Evolutionary conservation across 495 filamentous ascomycete species (phyloP), one percentile per base, ranked within the genome.

Genomic region (Recurvomyces mirabilis): DNA sequence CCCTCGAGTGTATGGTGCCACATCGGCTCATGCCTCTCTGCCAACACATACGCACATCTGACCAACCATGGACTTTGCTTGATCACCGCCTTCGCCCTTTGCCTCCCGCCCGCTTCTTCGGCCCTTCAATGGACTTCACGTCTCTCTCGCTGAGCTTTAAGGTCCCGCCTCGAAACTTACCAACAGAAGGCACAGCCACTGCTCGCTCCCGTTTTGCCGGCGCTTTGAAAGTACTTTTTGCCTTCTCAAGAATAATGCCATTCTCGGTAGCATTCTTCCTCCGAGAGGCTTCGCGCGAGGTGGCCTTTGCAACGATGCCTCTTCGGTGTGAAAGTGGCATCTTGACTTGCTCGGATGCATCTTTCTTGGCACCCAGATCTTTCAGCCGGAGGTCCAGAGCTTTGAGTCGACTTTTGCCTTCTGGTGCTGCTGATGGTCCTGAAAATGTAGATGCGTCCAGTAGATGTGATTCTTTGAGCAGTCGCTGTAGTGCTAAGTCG

Each of bases 381-480:
- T 81, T 79, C 32, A 95, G 69, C 31, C 88, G 80, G 38, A 93
- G 60, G 58, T 96, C 87, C 21, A 82, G 69, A 6, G 87, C 87
- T 60, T 82, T 86, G 47, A 84, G 74, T 19, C 74, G 70, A 55
- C 75, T 75, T 49, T 71, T 74, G 13, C 82, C 81, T 0, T 73
- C 72, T 1, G 73, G 70, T 15, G 49, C 38, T 5, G 46, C 32
- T 5, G 32, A 11, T 20, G 41, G 2, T 4, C 22, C 15, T n/a
- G 73, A 71, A 9, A 67, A 67, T 5, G 68, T 57, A 2, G 77
- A 69, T 0, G 69, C 62, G 13, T 87, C 80, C 41, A 98, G 78
- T 26, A 98, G 79, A 63, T 95, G 89, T 1, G 89, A 95, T 68
- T 98, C 91, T 46, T 78, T 70, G 10, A 98, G 75, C 10, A 98